phyloP scores from a whole-genome alignment of 257 asterid species.

The Jacaranda mimosifolia region DNA sequence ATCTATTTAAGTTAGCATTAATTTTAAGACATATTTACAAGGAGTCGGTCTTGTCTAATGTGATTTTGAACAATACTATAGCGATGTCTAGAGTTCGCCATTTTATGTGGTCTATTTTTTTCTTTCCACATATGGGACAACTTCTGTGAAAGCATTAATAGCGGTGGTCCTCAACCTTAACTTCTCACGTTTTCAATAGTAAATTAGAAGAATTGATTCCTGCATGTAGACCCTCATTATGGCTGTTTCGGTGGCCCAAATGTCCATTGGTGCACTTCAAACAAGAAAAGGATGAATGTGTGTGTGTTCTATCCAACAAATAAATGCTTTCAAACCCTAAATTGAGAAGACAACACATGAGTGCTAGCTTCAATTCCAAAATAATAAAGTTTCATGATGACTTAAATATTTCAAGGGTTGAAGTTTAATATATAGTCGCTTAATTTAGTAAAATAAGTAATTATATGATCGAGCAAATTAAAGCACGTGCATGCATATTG shows the following conservation, averaged over 20 bases:
- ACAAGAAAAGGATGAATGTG: neutral
- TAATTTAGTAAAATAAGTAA: neutral
- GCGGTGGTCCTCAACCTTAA: conserved; percentile 33
- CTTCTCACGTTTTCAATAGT: neutral
- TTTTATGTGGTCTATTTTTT: neutral
- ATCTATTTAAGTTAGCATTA: no score
- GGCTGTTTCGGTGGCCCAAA: neutral
- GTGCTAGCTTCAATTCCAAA: neutral
- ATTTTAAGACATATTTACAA: neutral
- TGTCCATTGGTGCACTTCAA: neutral
- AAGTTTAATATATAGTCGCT: neutral
- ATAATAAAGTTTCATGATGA: no score
- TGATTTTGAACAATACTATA: neutral
- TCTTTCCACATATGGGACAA: neutral
- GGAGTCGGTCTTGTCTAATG: neutral
- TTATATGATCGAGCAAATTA: neutral
- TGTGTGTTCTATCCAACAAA: neutral
- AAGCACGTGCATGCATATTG: no score
- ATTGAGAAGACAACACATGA: neutral
- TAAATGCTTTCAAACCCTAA: neutral
- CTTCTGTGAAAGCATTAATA: conserved; percentile 22
- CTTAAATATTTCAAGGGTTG: neutral
- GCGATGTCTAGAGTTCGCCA: neutral
- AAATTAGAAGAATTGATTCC: neutral
- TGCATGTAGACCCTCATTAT: neutral